These are phyloP conservation scores for Miamiensis avidus DNA, from an alignment of 169 alveolate species.

Conservation along the genomic window DNA sequence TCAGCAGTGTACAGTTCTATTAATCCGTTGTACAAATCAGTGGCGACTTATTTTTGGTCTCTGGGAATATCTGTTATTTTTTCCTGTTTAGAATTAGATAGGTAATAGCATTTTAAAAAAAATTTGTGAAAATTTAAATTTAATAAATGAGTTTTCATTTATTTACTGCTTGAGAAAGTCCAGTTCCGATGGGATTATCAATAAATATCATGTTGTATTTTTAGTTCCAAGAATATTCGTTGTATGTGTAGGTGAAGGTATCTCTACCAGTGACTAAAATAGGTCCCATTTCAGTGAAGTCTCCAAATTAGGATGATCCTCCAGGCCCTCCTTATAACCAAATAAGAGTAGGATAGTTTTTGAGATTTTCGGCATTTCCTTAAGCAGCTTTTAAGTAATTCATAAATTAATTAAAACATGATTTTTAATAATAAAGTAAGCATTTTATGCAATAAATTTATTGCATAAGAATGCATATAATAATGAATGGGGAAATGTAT, in stretches of 20 bases:
- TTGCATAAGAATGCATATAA: too few species aligned
- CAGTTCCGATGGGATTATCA: constrained; percentile 43
- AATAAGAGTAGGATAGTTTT: constrained; percentile 29
- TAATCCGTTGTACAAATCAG: constrained; percentile 24
- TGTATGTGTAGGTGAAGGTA: constrained; percentile 1
- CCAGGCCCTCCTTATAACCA: constrained; percentile 56
- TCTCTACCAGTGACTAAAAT: constrained; percentile 16
- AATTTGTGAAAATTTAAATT: too few species aligned
- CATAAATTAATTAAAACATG: too few species aligned
- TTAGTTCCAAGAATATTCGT: constrained; percentile 24
- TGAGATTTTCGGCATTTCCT: neutral
- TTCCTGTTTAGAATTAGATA: neutral
- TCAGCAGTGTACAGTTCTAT: neutral
- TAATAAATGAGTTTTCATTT: neutral
- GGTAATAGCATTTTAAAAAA: too few species aligned
- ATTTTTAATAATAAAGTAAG: too few species aligned
- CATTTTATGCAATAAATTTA: too few species aligned
- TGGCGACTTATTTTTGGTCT: constrained; percentile 10
- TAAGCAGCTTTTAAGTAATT: neutral
- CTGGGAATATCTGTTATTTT: constrained; percentile 14
- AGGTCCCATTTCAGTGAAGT: constrained; percentile 41
- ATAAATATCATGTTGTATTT: constrained; percentile 37
- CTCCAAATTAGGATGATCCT: constrained; percentile 37
- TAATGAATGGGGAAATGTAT: too few species aligned
- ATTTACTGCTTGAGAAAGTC: constrained; percentile 21